Percentiles rank a stretch among this genome's conserved stretches.
These are phyloP conservation scores for Hortaea werneckii DNA, from an alignment of 2,329 filamentous ascomycete genomes.

Conservation along the genomic window DNA sequence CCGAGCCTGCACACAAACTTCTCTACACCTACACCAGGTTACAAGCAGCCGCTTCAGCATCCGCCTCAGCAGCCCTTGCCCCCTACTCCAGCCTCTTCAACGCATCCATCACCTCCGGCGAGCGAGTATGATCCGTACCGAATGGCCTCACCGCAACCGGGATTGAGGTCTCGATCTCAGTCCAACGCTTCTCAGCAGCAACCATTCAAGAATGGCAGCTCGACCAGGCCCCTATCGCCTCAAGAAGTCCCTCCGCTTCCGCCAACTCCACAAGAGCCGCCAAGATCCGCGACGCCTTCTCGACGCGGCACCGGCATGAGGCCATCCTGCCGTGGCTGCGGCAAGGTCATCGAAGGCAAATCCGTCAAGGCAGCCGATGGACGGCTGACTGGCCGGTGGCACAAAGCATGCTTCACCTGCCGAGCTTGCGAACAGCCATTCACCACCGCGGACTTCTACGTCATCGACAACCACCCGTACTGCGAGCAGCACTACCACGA, in stretches of 20 bases:
- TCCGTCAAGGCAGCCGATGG: constrained; percentile 91
- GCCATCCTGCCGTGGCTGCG: constrained; percentile 76
- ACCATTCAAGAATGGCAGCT: constrained; percentile 5
- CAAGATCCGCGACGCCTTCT: constrained; percentile 8
- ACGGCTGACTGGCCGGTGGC: constrained; percentile 81
- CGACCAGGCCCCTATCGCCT: constrained; percentile 2
- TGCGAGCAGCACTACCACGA: constrained; percentile 89
- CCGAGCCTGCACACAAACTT: background rate
- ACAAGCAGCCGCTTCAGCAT: background rate
- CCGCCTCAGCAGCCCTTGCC: background rate
- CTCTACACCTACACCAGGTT: background rate
- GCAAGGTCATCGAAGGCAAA: constrained; percentile 70
- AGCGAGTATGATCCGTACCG: constrained; percentile 9
- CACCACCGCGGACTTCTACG: constrained; percentile 82
- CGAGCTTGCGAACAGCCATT: constrained; percentile 73
- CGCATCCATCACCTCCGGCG: no score
- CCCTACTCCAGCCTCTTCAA: background rate
- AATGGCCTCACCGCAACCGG: constrained; percentile 5
- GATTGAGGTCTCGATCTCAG: constrained; percentile 1
- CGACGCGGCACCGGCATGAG: constrained; percentile 40
- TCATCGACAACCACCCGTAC: constrained; percentile 76
- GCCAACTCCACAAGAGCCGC: constrained; percentile 9
- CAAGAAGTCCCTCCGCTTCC: constrained; percentile 7
- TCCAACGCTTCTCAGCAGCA: constrained; percentile 4
- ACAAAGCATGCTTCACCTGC: constrained; percentile 92